Percentiles rank a stretch among this genome's conserved stretches.
These are phyloP conservation scores for Cytospora piceicola DNA, from an alignment of 2,329 filamentous ascomycete genomes.

Conservation along the genomic window DNA sequence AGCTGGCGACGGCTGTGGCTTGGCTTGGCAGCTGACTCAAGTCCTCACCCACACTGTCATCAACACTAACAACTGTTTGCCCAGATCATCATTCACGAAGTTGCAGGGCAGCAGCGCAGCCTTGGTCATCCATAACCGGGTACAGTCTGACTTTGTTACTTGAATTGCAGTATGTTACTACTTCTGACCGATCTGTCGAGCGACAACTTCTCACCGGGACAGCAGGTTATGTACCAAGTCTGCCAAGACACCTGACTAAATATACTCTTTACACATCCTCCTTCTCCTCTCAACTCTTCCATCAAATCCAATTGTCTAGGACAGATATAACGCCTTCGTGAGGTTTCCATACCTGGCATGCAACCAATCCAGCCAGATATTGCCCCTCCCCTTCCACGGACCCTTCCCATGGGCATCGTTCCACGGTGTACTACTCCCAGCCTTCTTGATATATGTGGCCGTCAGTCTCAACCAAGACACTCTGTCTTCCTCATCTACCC, in stretches of 20 bases:
- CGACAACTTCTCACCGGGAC: no score
- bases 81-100: background rate
- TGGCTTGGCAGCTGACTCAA: background rate
- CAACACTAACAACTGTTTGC: background rate
- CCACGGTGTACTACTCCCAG: background rate
- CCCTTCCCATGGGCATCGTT: constrained; percentile 5
- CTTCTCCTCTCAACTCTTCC: background rate
- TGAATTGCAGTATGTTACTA: no score
- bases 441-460: constrained; percentile 18
- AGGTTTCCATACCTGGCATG: constrained; percentile 11
- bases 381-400: constrained; percentile 20
- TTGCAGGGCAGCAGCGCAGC: no score
- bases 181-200: no score
- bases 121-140: no score
- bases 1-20: constrained; percentile 7
- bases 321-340: background rate
- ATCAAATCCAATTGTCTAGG: background rate
- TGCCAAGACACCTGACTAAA: background rate
- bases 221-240: no score
- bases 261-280: background rate
- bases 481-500: background rate
- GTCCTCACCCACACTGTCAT: background rate
- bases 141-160: no score
- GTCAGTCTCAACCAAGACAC: background rate
- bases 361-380: constrained; percentile 22